A percentile compares a stretch with the other conserved stretches of the same genome.
Conservation (phyloP, 164 flowering plant species). For the Hamamelis virginiana region DNA sequence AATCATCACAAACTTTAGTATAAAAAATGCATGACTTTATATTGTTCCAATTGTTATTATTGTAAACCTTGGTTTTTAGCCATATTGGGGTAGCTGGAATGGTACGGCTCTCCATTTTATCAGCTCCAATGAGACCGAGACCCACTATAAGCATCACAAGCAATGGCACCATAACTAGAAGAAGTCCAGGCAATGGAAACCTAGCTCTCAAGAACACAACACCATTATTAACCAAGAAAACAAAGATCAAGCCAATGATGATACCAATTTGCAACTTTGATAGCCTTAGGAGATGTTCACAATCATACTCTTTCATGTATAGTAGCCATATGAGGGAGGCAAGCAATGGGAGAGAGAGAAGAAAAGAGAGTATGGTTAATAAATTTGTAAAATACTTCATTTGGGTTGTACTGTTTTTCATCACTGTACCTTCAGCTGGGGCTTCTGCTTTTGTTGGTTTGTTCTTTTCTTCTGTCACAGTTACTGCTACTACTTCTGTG, state of each 20-base stretch:
- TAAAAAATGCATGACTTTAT: conserved; percentile 36
- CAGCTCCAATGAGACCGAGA: conserved; percentile 29
- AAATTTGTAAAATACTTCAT: too few species aligned
- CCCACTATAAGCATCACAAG: conserved; percentile 36
- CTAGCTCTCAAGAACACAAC: conserved; percentile 17
- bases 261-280: conserved; percentile 24
- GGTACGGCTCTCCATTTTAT: conserved; percentile 22
- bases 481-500: too few species aligned
- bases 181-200: conserved; percentile 22
- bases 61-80: conserved; percentile 25
- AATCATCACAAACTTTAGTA: conserved; percentile 22
- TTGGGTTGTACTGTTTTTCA: too few species aligned
- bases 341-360: conserved; percentile 39
- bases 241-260: conserved; percentile 25
- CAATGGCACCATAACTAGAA: conserved; percentile 27
- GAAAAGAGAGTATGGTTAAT: too few species aligned
- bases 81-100: conserved; percentile 37
- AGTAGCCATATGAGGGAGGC: conserved; percentile 35
- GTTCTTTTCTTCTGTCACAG: too few species aligned
- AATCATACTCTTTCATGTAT: conserved; percentile 35
- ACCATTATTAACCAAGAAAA: conserved; percentile 30
- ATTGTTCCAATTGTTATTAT: conserved; percentile 26
- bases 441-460: too few species aligned
- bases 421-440: too few species aligned
- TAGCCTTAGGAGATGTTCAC: conserved; percentile 31